These are phyloP conservation scores for Hericium coralloides DNA, from an alignment of 768 basidiomycete genomes.

Conservation along the genomic window DNA sequence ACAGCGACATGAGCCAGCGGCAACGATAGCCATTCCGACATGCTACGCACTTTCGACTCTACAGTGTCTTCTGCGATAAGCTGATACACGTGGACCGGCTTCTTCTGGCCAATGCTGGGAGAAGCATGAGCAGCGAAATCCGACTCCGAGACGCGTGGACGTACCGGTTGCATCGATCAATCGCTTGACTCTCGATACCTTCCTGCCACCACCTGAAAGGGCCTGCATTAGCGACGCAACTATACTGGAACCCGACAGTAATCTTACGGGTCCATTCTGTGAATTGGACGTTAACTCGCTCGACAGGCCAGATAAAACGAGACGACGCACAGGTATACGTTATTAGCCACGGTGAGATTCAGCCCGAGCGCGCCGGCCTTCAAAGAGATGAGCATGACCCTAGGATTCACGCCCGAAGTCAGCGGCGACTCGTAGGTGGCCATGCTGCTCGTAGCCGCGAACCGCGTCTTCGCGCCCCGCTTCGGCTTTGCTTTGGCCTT, in stretches of 20 bases:
- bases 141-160: not conserved
- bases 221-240: not conserved
- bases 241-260: not conserved
- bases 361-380: constrained; percentile 80
- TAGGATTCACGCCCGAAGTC: constrained; percentile 41
- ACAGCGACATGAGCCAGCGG: not conserved
- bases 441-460: not conserved
- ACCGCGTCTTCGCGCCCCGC: constrained; percentile 9
- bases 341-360: constrained; percentile 84
- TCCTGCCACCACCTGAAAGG: constrained; percentile 73
- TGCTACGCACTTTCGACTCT: constrained; percentile 59
- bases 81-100: constrained; percentile 80
- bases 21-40: not conserved
- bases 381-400: constrained; percentile 80
- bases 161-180: constrained; percentile 69
- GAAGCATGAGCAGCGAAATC: not conserved
- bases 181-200: constrained; percentile 79
- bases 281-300: constrained; percentile 6
- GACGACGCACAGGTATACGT: constrained; percentile 63
- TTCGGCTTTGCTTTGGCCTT: constrained; percentile 19
- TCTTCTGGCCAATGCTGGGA: constrained; percentile 67
- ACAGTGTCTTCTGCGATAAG: constrained; percentile 86
- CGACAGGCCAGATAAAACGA: not conserved
- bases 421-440: not conserved
- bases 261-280: constrained; percentile 77